Conservation (phyloP, 805 yeast species). For the Candida orba region DNA sequence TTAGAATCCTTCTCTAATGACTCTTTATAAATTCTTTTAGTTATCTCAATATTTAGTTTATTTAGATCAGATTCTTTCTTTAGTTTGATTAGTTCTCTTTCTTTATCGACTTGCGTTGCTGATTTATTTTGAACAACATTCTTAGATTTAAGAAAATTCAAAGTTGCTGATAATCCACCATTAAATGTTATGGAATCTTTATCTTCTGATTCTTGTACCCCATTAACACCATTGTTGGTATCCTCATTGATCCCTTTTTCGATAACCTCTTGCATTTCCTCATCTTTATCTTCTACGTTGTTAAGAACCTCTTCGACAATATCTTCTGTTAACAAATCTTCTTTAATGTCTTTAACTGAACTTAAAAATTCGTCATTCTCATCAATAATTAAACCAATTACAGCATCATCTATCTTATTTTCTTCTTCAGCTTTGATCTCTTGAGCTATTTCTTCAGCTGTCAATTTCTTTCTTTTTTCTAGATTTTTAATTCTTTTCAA, state of each 20-base stretch:
- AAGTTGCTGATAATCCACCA: constrained; percentile 20
- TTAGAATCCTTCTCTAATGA: constrained; percentile 10
- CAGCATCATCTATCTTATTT: constrained; percentile 12
- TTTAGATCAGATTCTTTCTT: constrained; percentile 12
- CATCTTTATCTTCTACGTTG: no score
- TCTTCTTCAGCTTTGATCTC: constrained; percentile 16
- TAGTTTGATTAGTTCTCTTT: constrained; percentile 8
- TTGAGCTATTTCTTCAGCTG: constrained; percentile 17
- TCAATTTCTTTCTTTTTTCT: constrained; percentile 13
- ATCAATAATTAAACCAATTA: constrained; percentile 23
- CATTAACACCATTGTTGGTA: background rate
- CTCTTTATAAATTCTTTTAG: constrained; percentile 11
- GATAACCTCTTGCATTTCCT: background rate
- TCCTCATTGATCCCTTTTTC: background rate
- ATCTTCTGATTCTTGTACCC: background rate
- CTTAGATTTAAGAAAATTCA: constrained; percentile 18
- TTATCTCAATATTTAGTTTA: constrained; percentile 12
- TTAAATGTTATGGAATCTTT: constrained; percentile 7
- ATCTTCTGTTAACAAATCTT: background rate
- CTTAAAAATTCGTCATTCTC: constrained; percentile 32
- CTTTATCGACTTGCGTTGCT: constrained; percentile 4
- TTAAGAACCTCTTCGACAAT: background rate
- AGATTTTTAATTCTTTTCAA: constrained; percentile 11
- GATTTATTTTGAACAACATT: constrained; percentile 12
- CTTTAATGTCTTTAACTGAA: constrained; percentile 13